Evolutionary conservation across 805 yeast species (phyloP).

Genomic region (Saccharomycopsis amapae): DNA sequence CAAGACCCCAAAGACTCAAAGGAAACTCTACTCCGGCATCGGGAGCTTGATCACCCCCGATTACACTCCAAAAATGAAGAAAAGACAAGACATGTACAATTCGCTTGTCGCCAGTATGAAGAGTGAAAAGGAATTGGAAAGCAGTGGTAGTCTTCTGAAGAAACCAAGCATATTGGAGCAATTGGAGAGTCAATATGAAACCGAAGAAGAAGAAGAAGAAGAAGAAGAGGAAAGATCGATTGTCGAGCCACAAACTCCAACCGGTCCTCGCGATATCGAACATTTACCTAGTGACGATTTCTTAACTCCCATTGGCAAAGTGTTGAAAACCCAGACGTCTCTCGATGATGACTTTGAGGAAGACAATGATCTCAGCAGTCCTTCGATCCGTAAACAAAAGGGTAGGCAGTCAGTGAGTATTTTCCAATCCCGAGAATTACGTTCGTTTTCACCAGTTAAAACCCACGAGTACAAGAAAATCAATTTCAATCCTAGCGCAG

Average conservation of each 20-base stretch:
- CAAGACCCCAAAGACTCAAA: neutral
- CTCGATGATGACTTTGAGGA: constrained; percentile 12
- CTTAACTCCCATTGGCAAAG: constrained; percentile 9
- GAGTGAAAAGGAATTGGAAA: too few species aligned
- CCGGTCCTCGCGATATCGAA: neutral
- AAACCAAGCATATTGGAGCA: neutral
- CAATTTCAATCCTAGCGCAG: constrained; percentile 11
- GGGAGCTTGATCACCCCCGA: constrained; percentile 18
- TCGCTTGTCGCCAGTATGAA: neutral
- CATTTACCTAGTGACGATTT: neutral
- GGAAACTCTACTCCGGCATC: neutral
- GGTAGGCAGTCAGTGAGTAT: too few species aligned
- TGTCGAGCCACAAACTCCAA: neutral
- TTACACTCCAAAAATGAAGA: constrained; percentile 18
- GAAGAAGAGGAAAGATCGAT: neutral
- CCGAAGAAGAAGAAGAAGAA: constrained; percentile 1
- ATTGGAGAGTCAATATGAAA: neutral
- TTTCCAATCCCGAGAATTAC: too few species aligned
- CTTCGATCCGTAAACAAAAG: constrained; percentile 4
- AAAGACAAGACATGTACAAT: constrained; percentile 16
- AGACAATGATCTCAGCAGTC: constrained; percentile 13
- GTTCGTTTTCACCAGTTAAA: too few species aligned
- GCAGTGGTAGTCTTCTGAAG: neutral
- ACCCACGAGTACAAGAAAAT: neutral
- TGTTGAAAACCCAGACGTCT: neutral